Evolutionary conservation across 768 basidiomycete species (phyloP).

Genomic region (Russula ochroleuca): DNA sequence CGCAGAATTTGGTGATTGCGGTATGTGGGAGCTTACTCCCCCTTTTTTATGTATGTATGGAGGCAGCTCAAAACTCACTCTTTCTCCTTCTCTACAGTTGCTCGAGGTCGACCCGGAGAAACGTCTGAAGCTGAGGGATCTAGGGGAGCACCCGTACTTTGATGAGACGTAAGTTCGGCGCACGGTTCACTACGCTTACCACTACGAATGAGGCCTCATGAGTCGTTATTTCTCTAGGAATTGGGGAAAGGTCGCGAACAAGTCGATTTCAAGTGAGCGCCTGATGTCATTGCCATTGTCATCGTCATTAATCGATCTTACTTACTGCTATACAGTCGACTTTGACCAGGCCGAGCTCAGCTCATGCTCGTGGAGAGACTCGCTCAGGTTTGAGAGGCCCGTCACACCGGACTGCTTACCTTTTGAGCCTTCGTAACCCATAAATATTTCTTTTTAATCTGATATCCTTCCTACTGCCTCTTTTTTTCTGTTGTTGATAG

Average conservation of each 20-base stretch:
- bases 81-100: not conserved
- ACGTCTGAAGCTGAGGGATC: conserved; percentile 6
- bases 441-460: not conserved
- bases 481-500: not conserved
- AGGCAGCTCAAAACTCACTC: not conserved
- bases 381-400: conserved; percentile 9
- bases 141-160: conserved; percentile 6
- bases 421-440: not conserved
- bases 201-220: not conserved
- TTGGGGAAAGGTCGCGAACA: not conserved
- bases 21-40: not conserved
- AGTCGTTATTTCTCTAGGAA: not conserved
- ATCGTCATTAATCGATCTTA: not conserved
- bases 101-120: conserved; percentile 10
- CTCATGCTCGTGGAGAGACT: conserved; percentile 12
- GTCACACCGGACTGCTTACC: not conserved
- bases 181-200: too few relatives aligned
- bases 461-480: not conserved
- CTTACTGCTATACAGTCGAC: not conserved
- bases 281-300: not conserved
- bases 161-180: not conserved
- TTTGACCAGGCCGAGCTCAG: not conserved
- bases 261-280: not conserved
- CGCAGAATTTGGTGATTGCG: conserved; percentile 9
- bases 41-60: not conserved